phyloP scores from a whole-genome alignment of 257 asterid species.

The Solanum infundibuliforme region DNA sequence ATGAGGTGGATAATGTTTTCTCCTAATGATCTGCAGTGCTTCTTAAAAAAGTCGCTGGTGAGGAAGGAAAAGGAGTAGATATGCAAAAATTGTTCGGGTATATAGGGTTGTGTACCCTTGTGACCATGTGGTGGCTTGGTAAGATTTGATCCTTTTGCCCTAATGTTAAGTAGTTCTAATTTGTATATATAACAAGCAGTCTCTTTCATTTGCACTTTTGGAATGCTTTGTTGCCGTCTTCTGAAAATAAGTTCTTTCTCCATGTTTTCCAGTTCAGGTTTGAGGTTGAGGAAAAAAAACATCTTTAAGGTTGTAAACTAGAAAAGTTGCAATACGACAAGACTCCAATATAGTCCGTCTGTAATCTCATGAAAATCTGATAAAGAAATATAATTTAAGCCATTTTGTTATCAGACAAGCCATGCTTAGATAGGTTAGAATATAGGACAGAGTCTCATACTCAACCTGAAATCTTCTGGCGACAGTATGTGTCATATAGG shows the following conservation, averaged over 20 bases:
- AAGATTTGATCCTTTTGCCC: slow-evolving; percentile 9
- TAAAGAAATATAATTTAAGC: neutral
- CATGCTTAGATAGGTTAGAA: neutral
- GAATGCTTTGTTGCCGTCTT: neutral
- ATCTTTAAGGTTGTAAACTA: neutral
- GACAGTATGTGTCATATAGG: neutral
- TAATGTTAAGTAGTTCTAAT: neutral
- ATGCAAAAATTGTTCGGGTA: slow-evolving; percentile 92
- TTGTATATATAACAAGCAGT: neutral
- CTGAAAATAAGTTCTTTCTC: neutral
- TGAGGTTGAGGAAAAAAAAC: neutral
- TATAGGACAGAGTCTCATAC: neutral
- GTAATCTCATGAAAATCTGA: neutral
- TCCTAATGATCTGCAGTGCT: slow-evolving; percentile 46
- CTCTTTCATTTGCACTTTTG: neutral
- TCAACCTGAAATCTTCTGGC: neutral
- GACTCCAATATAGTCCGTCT: neutral
- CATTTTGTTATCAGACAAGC: neutral
- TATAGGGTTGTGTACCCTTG: slow-evolving; percentile 78
- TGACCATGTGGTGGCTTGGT: slow-evolving; percentile 99
- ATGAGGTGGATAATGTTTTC: neutral
- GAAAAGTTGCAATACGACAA: neutral
- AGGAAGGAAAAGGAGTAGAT: slow-evolving; percentile 80
- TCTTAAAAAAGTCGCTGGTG: slow-evolving; percentile 88
- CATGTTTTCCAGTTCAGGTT: neutral